Percentiles rank a stretch among this genome's conserved stretches.
phyloP scores from a whole-genome alignment of 2,329 filamentous ascomycete species.

The Byssochlamys sp. region DNA sequence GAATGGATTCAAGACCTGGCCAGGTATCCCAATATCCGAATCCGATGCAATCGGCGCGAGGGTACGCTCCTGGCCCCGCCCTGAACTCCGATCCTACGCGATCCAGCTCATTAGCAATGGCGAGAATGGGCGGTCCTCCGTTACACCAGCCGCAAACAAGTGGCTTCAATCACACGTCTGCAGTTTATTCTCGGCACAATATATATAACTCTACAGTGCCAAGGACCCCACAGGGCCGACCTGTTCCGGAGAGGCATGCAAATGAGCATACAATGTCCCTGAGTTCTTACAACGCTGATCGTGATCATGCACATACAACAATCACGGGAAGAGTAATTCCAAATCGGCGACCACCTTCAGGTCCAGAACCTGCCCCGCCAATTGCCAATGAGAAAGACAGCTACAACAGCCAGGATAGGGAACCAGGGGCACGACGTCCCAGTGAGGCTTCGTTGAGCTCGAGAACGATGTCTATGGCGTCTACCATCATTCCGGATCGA shows the following conservation, averaged over 20 bases:
- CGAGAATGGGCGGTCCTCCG: conserved; percentile 61
- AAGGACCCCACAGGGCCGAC: conserved; percentile 81
- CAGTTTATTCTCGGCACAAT: conserved; percentile 68
- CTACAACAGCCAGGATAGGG: conserved; percentile 39
- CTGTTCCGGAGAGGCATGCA: conserved; percentile 83
- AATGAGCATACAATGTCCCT: conserved; percentile 96
- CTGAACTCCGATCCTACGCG: conserved; percentile 77
- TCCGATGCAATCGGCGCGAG: conserved; percentile 43
- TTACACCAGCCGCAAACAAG: conserved; percentile 58
- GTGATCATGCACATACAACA: conserved; percentile 76
- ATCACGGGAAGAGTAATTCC: conserved; percentile 79
- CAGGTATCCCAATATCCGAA: conserved; percentile 47
- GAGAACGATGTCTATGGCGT: conserved; percentile 87
- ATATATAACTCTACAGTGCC: conserved; percentile 57
- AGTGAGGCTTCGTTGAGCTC: conserved; percentile 36
- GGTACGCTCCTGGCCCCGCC: conserved; percentile 56
- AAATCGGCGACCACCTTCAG: conserved; percentile 55
- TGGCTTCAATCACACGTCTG: conserved; percentile 57
- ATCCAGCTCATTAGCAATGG: conserved; percentile 69
- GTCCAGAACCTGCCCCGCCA: conserved; percentile 24
- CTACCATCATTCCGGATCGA: conserved; percentile 49
- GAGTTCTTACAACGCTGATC: conserved; percentile 69
- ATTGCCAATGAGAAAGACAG: conserved; percentile 36
- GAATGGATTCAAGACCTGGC: conserved; percentile 53
- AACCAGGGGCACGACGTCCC: conserved; percentile 27